Conservation (phyloP, 345 rosid species). For the Gossypium mustelinum region DNA sequence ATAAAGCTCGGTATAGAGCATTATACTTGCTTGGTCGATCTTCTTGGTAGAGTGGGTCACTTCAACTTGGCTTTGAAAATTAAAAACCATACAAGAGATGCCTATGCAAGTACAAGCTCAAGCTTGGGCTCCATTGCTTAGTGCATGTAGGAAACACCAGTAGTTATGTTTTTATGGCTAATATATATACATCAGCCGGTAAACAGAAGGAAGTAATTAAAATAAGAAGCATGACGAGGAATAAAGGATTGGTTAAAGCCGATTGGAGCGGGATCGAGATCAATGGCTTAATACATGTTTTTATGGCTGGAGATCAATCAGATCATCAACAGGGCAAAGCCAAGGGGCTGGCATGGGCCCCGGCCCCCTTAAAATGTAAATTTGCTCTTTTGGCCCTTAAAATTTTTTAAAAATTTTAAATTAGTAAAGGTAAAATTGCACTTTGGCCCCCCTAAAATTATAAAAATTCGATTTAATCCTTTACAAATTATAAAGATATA, state of each 20-base stretch:
- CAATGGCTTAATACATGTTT: slow-evolving; percentile 36
- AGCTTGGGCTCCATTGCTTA: slow-evolving; percentile 40
- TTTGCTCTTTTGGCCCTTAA: too few relatives aligned
- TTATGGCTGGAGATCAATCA: slow-evolving; percentile 42
- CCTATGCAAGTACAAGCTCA: slow-evolving; percentile 37
- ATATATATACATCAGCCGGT: slow-evolving; percentile 36
- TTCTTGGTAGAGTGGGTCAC: slow-evolving; percentile 48
- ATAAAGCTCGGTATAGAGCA: slow-evolving; percentile 43
- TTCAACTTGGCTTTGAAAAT: slow-evolving; percentile 29
- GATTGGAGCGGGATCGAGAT: slow-evolving; percentile 46
- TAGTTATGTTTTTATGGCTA: slow-evolving; percentile 40
- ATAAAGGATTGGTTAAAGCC: slow-evolving; percentile 35
- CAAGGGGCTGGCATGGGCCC: too few relatives aligned
- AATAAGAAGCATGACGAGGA: slow-evolving; percentile 33
- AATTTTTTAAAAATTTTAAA: too few relatives aligned
- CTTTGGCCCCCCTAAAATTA: too few relatives aligned
- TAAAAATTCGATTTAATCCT: too few relatives aligned
- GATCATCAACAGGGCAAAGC: slow-evolving; percentile 14
- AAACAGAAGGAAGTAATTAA: slow-evolving; percentile 42
- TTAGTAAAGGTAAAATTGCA: too few relatives aligned
- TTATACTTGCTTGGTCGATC: slow-evolving; percentile 45
- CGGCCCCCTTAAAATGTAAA: too few relatives aligned
- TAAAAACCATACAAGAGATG: slow-evolving; percentile 39
- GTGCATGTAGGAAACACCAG: slow-evolving; percentile 37
- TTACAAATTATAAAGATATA: too few relatives aligned